Evolutionary conservation across 441 rosid species (phyloP).

Genomic region (Theobroma grandiflorum): DNA sequence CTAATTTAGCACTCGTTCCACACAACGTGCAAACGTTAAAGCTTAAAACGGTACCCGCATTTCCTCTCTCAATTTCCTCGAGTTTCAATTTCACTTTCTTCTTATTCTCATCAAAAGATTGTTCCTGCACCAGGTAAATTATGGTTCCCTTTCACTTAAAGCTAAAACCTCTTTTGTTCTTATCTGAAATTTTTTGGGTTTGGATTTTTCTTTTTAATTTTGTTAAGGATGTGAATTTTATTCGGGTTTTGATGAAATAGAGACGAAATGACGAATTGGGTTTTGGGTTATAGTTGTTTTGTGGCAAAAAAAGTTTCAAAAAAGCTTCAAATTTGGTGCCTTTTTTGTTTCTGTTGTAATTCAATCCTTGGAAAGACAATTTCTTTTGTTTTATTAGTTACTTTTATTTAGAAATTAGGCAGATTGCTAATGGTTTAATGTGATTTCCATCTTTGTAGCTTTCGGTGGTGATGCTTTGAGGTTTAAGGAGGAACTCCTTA

Average conservation of each 20-base stretch:
- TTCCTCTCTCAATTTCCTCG: not conserved
- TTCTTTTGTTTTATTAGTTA: not conserved
- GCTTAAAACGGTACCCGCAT: no score
- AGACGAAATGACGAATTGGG: not conserved
- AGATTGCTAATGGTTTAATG: constrained; percentile 1
- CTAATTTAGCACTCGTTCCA: no score
- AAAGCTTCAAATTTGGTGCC: not conserved
- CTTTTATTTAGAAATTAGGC: not conserved
- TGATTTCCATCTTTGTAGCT: constrained; percentile 12
- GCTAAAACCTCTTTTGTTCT: not conserved
- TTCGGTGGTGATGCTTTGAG: constrained; percentile 9
- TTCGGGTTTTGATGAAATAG: not conserved
- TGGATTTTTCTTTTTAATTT: not conserved
- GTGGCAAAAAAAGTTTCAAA: not conserved
- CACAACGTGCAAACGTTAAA: no score
- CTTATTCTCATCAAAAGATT: not conserved
- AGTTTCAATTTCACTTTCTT: not conserved
- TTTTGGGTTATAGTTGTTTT: not conserved
- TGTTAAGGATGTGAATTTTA: not conserved
- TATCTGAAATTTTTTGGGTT: not conserved
- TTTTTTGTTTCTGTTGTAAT: not conserved
- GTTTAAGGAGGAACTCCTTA: not conserved
- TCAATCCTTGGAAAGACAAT: not conserved
- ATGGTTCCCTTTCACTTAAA: not conserved
- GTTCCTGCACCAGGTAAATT: not conserved